Base-by-base conservation (phyloP, 1,284 basidiomycete species). In the Ustilago trichophora region DNA sequence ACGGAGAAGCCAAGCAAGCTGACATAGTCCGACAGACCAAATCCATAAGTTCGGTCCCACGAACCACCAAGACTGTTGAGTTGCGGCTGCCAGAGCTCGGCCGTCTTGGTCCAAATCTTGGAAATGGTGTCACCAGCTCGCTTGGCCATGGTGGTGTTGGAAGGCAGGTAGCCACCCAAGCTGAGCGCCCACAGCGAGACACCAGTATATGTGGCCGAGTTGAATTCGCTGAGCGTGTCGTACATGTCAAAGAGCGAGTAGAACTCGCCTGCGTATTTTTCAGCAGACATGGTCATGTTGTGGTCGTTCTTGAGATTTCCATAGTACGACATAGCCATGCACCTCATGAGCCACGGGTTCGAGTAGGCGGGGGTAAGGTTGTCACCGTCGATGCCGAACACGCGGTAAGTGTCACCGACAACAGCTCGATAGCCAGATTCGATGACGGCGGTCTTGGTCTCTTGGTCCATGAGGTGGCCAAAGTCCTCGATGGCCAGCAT, bases 321-420 rank as follows among this genome's bases (percentile, higher is more conserved):
- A 24, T 63, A 63, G 52, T 63, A 63, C 18, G 52, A 36, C 59
- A 63, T 63, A 31, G 59, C 53, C 48, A 63, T 63, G 52, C 59
- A 63, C 10, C 59, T 27, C 59, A 63, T 63, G 25, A 63, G 43
- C 59, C 59, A 63, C 4, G 59, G 59, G 24, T 63, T 63, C 43
- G 52, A 51, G 38, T 63, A 63, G 22, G 59, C 53, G 7, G 59
- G 53, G 8, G 59, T 63, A 13, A 63, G 24, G 29, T 63, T 63
- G 53, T 63, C 53, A 16, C 33, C 47, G 2, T 63, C 59, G 32
- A 63, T 19, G 11, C 48, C 59, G 25, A 63, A 63, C 5, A 63
- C 59, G 5, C 59, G 59, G 44, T 56, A 63, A 25, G 59, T 63
- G 33, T 63, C 59, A 15, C 59, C 59, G 3, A 56, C 52, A 6